Percentiles rank a stretch among this genome's conserved stretches.
Conservation (phyloP, 78 protist species). For the Polysphondylium violaceum region DNA sequence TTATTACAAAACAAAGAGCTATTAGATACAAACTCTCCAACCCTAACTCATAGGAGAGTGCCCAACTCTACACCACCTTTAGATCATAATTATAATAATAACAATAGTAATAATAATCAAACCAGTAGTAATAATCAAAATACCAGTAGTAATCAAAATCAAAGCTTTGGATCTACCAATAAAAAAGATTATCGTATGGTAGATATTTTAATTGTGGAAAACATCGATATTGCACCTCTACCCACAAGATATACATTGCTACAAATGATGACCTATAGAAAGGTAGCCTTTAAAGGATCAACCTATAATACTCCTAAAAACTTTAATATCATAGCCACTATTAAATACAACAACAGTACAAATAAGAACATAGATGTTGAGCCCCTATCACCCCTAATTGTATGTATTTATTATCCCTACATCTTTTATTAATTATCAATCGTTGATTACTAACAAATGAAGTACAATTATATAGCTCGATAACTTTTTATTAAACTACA, state of each 20-base stretch:
- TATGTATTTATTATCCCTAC: slow-evolving; percentile 16
- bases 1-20: not conserved
- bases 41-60: too few relatives aligned
- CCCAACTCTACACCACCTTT: not conserved
- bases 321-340: slow-evolving; percentile 44
- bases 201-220: slow-evolving; percentile 52
- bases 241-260: slow-evolving; percentile 60
- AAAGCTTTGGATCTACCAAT: not conserved
- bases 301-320: slow-evolving; percentile 29
- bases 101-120: not conserved
- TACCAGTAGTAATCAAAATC: not conserved
- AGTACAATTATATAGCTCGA: slow-evolving; percentile 3
- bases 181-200: slow-evolving; percentile 31
- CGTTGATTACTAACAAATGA: too few relatives aligned
- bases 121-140: not conserved
- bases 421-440: too few relatives aligned
- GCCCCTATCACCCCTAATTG: slow-evolving; percentile 59
- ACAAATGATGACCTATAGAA: slow-evolving; percentile 67
- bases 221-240: slow-evolving; percentile 71
- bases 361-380: not conserved
- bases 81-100: not conserved
- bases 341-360: not conserved
- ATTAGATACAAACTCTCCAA: too few relatives aligned
- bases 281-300: slow-evolving; percentile 55
- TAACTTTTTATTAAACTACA: slow-evolving; percentile 50